Evolutionary conservation across 495 filamentous ascomycete genomes (phyloP), one percentile per base, ranked within the genome.

Genomic region (Penicillium daleae): DNA sequence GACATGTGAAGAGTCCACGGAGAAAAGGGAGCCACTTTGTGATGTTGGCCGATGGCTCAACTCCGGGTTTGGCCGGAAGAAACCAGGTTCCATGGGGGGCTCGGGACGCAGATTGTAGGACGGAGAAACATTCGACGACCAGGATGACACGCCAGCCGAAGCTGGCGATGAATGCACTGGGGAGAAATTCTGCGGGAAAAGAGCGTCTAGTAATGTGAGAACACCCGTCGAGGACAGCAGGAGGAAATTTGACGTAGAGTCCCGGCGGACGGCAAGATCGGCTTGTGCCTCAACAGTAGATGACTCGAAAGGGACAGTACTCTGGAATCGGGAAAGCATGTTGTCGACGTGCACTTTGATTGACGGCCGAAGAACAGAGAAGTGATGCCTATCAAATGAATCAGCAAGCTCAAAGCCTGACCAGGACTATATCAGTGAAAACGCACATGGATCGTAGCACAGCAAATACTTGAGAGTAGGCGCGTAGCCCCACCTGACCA

Each of bases 291-390:
- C 53, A 21, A 22, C 9, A 4, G 51, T 39, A 8, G 59, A 52
- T 10, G 61, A 24, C 12, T 62, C 56, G 9, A 39, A n/a, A 22
- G 61, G 24, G 13, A 19, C 26, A 22, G 61, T 29, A n/a, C n/a
- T 57, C 21, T 64, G 56, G 52, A 94, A 90, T 33, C 87, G 84
- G 59, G 76, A 74, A 67, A 92, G 80, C 71, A 96, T 90, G 60
- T 82, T 92, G 62, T 92, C 90, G 60, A 96, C 88, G 72, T 92
- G 90, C 26, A 76, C 78, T 64, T 87, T 86, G 69, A 94, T 84
- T 57, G 86, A 83, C 22, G 86, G 83, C 53, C 75, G 74, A 24
- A 75, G 66, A 24, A 74, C 74, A 4, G 77, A 77, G 58, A 73
- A 78, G 58, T 77, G 73, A 48, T 75, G 68, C 72, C 79, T 82